A percentile compares a stretch with the other conserved stretches of the same genome.
phyloP scores from a whole-genome alignment of 2,329 filamentous ascomycete genomes.

The Epichloe sp. region DNA sequence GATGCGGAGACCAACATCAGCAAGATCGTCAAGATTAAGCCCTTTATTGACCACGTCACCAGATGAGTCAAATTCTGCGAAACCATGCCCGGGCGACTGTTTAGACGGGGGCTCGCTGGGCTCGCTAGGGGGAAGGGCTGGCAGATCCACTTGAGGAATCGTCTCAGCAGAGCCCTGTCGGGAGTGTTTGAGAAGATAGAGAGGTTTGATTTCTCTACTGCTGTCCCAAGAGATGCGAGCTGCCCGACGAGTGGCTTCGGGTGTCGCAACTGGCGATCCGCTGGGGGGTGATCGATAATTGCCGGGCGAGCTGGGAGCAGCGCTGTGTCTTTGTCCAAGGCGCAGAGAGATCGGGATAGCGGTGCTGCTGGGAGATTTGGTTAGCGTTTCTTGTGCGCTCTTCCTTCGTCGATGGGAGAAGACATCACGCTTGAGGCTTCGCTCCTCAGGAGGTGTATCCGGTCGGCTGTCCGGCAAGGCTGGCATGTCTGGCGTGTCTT shows the following conservation, averaged over 20 bases:
- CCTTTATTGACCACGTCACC: conserved; percentile 16
- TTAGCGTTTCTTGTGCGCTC: conserved; percentile 33
- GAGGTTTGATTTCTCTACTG: conserved; percentile 60
- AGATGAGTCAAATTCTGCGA: conserved; percentile 13
- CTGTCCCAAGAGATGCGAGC: conserved; percentile 48
- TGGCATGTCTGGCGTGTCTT: conserved; percentile 38
- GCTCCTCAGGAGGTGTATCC: conserved; percentile 39
- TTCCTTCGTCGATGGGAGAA: conserved; percentile 33
- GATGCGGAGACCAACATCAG: conserved; percentile 22
- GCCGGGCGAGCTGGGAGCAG: conserved; percentile 29
- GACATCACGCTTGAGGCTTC: conserved; percentile 25
- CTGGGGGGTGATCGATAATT: conserved; percentile 26
- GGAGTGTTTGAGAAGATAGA: conserved; percentile 65
- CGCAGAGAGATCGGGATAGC: conserved; percentile 44
- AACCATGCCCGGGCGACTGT: conserved; percentile 21
- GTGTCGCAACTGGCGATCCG: conserved; percentile 18
- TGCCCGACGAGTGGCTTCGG: conserved; percentile 25
- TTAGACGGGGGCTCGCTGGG: conserved; percentile 16
- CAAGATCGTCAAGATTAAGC: conserved; percentile 9
- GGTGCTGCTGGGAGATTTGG: conserved; percentile 41
- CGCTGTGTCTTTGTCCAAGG: conserved; percentile 29
- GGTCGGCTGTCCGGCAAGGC: conserved; percentile 47
- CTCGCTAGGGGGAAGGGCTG: conserved; percentile 35
- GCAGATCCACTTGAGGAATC: conserved; percentile 25
- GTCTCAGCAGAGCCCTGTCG: conserved; percentile 24